Conservation (phyloP, 306 rosid species). For the Castanopsis chinensis region DNA sequence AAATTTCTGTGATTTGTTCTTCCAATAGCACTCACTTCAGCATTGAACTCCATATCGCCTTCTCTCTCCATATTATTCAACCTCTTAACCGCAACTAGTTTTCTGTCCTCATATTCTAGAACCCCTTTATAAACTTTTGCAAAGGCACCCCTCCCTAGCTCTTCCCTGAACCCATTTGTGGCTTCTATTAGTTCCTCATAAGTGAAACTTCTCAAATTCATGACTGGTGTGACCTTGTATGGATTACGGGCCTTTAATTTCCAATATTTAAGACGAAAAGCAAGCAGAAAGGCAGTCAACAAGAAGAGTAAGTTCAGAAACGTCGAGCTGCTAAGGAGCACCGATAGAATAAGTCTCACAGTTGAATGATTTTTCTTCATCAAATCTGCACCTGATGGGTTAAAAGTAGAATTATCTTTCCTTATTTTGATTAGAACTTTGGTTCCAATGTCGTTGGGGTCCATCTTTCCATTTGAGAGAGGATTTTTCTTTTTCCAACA, state of each 20-base stretch:
- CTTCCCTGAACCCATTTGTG: conserved; percentile 28
- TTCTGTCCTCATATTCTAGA: background rate
- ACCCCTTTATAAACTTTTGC: conserved; percentile 35
- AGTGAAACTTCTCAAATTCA: conserved; percentile 16
- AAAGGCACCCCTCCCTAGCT: conserved; percentile 28
- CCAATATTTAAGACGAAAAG: background rate
- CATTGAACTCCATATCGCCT: conserved; percentile 25
- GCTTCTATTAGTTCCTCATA: conserved; percentile 22
- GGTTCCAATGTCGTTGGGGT: background rate
- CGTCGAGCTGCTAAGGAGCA: conserved; percentile 18
- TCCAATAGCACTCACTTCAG: conserved; percentile 33
- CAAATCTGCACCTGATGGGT: background rate
- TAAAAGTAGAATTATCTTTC: background rate
- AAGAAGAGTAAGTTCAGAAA: conserved; percentile 1
- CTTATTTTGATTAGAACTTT: conserved; percentile 35
- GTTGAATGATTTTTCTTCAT: background rate
- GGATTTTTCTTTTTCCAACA: conserved; percentile 35
- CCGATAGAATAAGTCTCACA: conserved; percentile 2
- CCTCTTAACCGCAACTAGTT: conserved; percentile 32
- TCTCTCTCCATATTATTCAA: conserved; percentile 14
- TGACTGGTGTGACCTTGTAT: background rate
- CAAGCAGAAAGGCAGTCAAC: background rate
- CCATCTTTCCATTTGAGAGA: conserved; percentile 15
- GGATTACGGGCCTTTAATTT: background rate
- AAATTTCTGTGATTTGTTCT: conserved; percentile 41